phyloP scores from a whole-genome alignment of 345 rosid genomes.

The Euphorbia lathyris region DNA sequence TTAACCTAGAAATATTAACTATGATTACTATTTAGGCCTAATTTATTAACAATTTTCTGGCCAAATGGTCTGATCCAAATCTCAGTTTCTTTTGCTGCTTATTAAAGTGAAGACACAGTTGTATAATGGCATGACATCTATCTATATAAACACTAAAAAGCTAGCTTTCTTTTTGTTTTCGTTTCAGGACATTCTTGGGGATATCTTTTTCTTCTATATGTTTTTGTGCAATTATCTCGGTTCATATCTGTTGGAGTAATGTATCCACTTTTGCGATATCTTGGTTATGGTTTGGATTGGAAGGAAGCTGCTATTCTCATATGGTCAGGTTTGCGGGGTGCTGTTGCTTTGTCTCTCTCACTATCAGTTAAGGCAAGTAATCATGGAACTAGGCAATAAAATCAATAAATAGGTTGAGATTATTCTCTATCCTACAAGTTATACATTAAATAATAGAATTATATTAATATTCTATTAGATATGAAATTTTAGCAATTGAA shows the following conservation, averaged over 20 bases:
- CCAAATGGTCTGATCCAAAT: too few species aligned
- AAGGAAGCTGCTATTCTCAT: constrained; percentile 76
- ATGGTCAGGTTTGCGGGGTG: constrained; percentile 97
- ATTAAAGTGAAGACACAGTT: not conserved
- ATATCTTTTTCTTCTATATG: constrained; percentile 66
- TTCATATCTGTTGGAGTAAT: constrained; percentile 62
- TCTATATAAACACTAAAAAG: not conserved
- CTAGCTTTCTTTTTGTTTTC: not conserved
- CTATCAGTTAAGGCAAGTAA: constrained; percentile 83
- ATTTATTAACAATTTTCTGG: too few species aligned
- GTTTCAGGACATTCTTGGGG: constrained; percentile 79
- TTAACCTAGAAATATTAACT: too few species aligned
- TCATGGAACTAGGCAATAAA: not conserved
- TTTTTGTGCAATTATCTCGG: constrained; percentile 68
- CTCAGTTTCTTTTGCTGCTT: not conserved
- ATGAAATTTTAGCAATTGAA: too few species aligned
- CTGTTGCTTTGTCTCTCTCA: constrained; percentile 88
- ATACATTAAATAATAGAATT: too few species aligned
- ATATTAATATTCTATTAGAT: too few species aligned
- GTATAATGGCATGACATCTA: not conserved
- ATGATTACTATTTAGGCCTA: too few species aligned
- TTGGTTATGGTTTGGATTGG: constrained; percentile 95
- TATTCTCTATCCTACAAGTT: not conserved
- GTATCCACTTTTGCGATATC: constrained; percentile 54
- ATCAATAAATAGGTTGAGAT: not conserved